Conservation (phyloP, 768 basidiomycete species). For the Lactifluus hygrophoroides region DNA sequence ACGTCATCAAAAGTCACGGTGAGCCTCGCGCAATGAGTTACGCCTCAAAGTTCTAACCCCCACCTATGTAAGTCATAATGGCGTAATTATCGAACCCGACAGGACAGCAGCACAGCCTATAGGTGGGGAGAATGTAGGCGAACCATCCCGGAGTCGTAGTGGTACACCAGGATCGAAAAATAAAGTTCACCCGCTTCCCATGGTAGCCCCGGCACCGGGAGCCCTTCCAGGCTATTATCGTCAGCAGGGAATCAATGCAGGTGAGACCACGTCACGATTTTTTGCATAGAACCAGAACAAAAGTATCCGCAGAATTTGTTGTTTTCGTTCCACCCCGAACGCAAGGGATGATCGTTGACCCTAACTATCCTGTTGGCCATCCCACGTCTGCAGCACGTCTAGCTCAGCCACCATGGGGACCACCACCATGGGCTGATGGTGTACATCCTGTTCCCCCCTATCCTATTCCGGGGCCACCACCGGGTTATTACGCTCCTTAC, state of each 20-base stretch:
- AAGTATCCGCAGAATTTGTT: conserved; percentile 1
- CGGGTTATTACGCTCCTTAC: conserved; percentile 15
- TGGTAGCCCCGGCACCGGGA: conserved; percentile 32
- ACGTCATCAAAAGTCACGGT: conserved; percentile 76
- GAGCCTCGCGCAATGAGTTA: conserved; percentile 20
- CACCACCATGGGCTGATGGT: conserved; percentile 34
- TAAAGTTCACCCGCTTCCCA: conserved; percentile 24
- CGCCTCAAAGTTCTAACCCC: conserved; percentile 3
- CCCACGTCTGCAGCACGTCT: conserved; percentile 47
- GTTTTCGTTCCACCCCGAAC: conserved; percentile 24
- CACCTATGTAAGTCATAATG: conserved; percentile 50
- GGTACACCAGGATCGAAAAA: conserved; percentile 39
- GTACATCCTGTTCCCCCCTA: conserved; percentile 21
- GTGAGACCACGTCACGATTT: conserved; percentile 25
- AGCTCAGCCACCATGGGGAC: conserved; percentile 27
- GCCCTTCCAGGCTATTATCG: conserved; percentile 53
- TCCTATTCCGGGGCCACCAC: conserved; percentile 13
- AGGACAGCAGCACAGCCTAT: conserved; percentile 23
- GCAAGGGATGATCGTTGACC: conserved; percentile 35
- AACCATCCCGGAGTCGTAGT: conserved; percentile 42
- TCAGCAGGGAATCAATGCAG: conserved; percentile 46
- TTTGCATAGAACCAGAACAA: not conserved
- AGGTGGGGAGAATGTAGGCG: conserved; percentile 23
- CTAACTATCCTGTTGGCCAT: conserved; percentile 36
- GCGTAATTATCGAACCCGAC: conserved; percentile 49